Base-by-base conservation (phyloP, 2,329 filamentous ascomycete genomes). In the Albifimbria verrucaria region DNA sequence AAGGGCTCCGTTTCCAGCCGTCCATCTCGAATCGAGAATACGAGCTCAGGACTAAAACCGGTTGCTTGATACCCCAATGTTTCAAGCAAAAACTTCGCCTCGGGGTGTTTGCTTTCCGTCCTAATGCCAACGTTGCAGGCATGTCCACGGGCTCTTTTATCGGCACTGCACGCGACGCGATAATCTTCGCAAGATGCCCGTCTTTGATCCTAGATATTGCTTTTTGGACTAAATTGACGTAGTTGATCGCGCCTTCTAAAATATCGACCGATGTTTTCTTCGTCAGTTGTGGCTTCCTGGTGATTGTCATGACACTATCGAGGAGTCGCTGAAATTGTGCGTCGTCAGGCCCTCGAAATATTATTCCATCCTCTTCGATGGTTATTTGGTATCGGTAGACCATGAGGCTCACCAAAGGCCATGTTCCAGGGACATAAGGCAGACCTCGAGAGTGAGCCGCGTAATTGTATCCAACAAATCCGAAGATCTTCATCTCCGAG, bases 31-130 rank as follows among this genome's bases (percentile, higher is more conserved):
- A 58, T 12, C 7, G 49, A 49, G 26, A 56, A 36, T 10, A 60
- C 52, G 15, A 60, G 48, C 48, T 59, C 59, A 2, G 57, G 59
- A 23, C 55, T 57, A 51, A 61, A 61, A 7, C 57, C 59, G 20
- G 54, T 58, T 39, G 32, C 32, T 39, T 39, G 32, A 39, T 39
- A n/a, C 18, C 32, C 32, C 18, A 12, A 12, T 39, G 32, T 12
- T 39, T 39, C 18, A 39, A 17, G 32, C 12, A 17, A 39, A 39
- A 39, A 17, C 12, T 39, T 12, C 32, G 15, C 18, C 12, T n/a
- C 12, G 32, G 32, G 32, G 5, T 39, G 32, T 39, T 39, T 39
- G 32, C 15, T 12, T n/a, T 12, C 32, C 4, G 15, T 39, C 32
- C 32, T 17, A 39, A n/a, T 17, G 15, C 32, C 32, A 39, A n/a